Percentiles rank a stretch among this genome's conserved stretches.
Conservation (phyloP, 2,329 filamentous ascomycete species). For the Arthrobotrys iridis region DNA sequence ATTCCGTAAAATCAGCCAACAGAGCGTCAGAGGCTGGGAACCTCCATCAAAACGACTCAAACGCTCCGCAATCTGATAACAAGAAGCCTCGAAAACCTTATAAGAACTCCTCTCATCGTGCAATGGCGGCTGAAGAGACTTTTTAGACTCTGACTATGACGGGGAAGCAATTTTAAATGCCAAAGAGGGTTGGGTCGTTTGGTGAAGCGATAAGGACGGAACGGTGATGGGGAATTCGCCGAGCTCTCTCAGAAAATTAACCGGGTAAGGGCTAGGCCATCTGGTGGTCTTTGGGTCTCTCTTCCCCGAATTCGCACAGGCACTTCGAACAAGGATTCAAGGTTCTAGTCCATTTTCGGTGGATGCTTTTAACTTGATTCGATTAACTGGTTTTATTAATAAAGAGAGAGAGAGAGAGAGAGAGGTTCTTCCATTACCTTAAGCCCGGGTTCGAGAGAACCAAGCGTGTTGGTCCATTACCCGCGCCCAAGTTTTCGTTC, state of each 20-base stretch:
- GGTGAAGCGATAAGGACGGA: not conserved
- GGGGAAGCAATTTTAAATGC: slow-evolving; percentile 6
- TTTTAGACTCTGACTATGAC: not conserved
- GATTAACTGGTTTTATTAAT: no score
- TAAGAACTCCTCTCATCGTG: slow-evolving; percentile 9
- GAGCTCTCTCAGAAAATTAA: slow-evolving; percentile 1
- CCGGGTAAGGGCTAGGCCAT: slow-evolving; percentile 3
- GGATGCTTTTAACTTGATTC: not conserved
- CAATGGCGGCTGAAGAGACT: not conserved
- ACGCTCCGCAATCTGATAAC: not conserved
- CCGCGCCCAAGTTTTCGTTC: not conserved
- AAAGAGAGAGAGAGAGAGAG: no score
- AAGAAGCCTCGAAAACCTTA: not conserved
- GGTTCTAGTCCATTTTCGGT: not conserved
- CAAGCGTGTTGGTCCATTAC: no score
- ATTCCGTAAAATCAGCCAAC: not conserved
- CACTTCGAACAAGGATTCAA: not conserved
- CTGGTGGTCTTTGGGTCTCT: slow-evolving; percentile 2
- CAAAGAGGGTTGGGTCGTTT: not conserved
- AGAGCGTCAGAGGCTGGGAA: not conserved
- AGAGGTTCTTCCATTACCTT: no score
- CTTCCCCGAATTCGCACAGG: not conserved
- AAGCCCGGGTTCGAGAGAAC: no score
- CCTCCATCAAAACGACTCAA: not conserved
- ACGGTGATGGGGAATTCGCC: slow-evolving; percentile 4